phyloP scores from a whole-genome alignment of 179 eudicot species.

The Vitellaria paradoxa region DNA sequence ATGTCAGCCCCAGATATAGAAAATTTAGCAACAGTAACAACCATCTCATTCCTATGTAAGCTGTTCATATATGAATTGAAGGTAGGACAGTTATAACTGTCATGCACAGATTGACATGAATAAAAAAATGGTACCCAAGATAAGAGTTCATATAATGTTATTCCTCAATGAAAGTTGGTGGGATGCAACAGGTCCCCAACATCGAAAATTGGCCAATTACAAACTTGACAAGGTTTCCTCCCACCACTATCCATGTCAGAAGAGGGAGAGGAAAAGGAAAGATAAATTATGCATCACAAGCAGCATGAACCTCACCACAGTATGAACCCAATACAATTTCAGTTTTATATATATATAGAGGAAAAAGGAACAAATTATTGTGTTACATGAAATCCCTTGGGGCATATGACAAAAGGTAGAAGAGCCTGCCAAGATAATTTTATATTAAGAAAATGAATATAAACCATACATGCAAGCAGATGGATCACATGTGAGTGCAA shows the following conservation, averaged over 20 bases:
- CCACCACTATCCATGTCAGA: neutral
- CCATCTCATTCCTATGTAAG: neutral
- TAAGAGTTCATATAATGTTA: neutral
- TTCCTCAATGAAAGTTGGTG: neutral
- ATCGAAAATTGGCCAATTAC: neutral
- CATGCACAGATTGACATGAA: neutral
- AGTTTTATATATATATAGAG: neutral
- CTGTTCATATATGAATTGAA: neutral
- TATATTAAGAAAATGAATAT: neutral
- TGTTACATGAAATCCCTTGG: neutral
- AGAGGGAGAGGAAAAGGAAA: neutral
- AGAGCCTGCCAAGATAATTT: neutral
- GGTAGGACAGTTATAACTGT: neutral
- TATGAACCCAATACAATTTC: neutral
- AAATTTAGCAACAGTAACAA: neutral
- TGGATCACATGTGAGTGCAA: neutral
- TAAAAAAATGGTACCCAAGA: neutral
- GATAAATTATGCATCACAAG: neutral
- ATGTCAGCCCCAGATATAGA: slow-evolving; percentile 2
- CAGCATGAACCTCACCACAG: neutral
- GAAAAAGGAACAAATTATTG: neutral
- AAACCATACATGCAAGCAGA: no score
- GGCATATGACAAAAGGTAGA: neutral
- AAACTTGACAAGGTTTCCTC: neutral
- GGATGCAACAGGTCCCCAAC: neutral